Evolutionary conservation across 768 basidiomycete genomes (phyloP).

Genomic region (Termitomyces sp.): DNA sequence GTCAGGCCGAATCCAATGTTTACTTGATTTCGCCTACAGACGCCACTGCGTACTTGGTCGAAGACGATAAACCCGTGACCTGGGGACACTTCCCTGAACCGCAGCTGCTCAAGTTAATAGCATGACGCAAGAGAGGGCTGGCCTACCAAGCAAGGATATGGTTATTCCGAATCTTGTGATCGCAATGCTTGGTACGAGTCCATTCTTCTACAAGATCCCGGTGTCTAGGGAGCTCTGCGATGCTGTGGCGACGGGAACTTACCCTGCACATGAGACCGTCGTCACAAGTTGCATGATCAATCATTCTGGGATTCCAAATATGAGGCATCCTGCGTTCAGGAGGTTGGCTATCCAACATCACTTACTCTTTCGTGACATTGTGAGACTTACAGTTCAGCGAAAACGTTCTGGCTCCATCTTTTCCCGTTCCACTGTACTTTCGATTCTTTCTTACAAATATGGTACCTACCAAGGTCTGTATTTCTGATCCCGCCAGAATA

Average conservation of each 20-base stretch:
- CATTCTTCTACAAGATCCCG: background rate
- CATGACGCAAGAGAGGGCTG: background rate
- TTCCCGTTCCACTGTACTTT: too few species aligned
- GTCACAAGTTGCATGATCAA: too few species aligned
- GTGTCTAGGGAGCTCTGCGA: background rate
- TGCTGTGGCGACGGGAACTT: background rate
- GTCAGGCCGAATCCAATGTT: background rate
- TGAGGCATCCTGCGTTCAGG: too few species aligned
- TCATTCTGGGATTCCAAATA: too few species aligned
- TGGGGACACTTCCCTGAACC: background rate
- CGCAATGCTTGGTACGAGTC: background rate
- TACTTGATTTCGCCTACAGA: background rate
- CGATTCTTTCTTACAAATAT: too few species aligned
- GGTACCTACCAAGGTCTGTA: too few species aligned
- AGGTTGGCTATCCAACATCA: too few species aligned
- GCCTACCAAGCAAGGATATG: background rate
- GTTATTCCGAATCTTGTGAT: background rate
- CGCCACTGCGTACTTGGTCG: background rate
- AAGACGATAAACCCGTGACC: background rate
- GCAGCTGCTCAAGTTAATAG: background rate
- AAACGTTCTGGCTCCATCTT: too few species aligned
- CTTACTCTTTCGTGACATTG: too few species aligned
- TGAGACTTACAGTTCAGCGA: too few species aligned
- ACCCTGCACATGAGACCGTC: background rate
- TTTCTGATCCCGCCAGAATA: too few species aligned